These are phyloP conservation scores for Elongisporangium senticosum DNA, from an alignment of 352 stramenopile species.

Conservation along the genomic window DNA sequence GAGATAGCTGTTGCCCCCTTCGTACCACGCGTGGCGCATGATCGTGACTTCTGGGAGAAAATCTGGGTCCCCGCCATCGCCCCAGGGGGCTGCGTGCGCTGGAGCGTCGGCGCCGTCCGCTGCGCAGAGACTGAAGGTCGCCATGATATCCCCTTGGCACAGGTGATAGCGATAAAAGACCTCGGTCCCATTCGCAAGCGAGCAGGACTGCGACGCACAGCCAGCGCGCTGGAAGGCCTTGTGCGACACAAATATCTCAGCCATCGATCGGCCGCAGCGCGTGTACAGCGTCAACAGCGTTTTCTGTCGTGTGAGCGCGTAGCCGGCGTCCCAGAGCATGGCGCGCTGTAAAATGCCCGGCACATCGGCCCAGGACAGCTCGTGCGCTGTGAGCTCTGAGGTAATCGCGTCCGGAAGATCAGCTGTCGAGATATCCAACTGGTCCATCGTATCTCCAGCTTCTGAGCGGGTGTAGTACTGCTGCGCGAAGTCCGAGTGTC, in stretches of 20 bases:
- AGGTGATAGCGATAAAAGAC: conserved; percentile 30
- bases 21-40: conserved; percentile 43
- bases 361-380: conserved; percentile 40
- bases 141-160: conserved; percentile 41
- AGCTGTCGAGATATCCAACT: conserved; percentile 13
- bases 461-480: conserved; percentile 45
- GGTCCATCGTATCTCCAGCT: conserved; percentile 19
- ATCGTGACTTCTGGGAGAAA: conserved; percentile 43
- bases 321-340: conserved; percentile 66
- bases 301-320: conserved; percentile 31
- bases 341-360: conserved; percentile 55
- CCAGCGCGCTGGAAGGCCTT: conserved; percentile 53
- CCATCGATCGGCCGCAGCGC: conserved; percentile 58
- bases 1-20: conserved; percentile 22
- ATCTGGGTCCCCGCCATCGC: conserved; percentile 43
- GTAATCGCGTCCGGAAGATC: conserved; percentile 25
- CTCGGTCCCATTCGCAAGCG: conserved; percentile 6
- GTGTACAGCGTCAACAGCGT: conserved; percentile 47
- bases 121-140: conserved; percentile 43
- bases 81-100: conserved; percentile 47
- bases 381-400: conserved; percentile 21
- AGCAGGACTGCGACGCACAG: conserved; percentile 27
- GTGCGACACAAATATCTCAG: conserved; percentile 45
- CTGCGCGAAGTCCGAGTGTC: conserved; percentile 65
- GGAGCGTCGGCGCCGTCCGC: conserved; percentile 28